Percentiles rank a stretch among this genome's conserved stretches.
Conservation (phyloP, 768 basidiomycete species). For the Grammothele lineata region DNA sequence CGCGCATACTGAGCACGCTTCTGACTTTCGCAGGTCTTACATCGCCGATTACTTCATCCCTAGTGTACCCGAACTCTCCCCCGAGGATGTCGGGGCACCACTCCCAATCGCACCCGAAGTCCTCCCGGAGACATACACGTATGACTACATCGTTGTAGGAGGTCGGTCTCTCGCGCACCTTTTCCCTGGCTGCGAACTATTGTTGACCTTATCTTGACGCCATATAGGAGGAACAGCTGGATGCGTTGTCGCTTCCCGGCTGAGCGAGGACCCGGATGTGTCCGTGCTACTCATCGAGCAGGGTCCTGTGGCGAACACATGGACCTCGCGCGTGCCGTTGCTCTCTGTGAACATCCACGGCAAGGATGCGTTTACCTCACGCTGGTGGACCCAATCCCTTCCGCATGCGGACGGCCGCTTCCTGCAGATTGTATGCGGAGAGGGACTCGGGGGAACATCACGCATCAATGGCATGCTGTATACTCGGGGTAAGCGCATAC, state of each 20-base stretch:
- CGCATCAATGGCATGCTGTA: slow-evolving; percentile 42
- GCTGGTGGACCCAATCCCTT: slow-evolving; percentile 9
- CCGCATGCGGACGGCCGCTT: not conserved
- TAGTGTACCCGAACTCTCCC: slow-evolving; percentile 5
- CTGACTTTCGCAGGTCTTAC: too few species aligned
- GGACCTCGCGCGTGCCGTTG: slow-evolving; percentile 23
- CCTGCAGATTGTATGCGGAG: slow-evolving; percentile 18
- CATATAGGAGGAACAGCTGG: slow-evolving; percentile 47
- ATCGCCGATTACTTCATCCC: too few species aligned
- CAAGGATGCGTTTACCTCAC: slow-evolving; percentile 9
- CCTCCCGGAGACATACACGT: slow-evolving; percentile 1
- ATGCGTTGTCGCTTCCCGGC: slow-evolving; percentile 51
- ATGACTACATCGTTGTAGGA: slow-evolving; percentile 10
- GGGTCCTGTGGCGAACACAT: slow-evolving; percentile 28
- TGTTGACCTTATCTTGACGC: too few species aligned
- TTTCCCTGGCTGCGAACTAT: too few species aligned
- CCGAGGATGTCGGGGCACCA: slow-evolving; percentile 6
- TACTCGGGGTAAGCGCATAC: slow-evolving; percentile 18
- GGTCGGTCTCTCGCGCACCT: not conserved
- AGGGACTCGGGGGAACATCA: slow-evolving; percentile 40
- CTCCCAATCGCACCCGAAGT: not conserved
- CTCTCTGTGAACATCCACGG: slow-evolving; percentile 23
- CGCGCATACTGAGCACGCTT: too few species aligned
- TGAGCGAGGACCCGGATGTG: slow-evolving; percentile 49
- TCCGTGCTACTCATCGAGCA: slow-evolving; percentile 53